These are phyloP conservation scores for Brassica nigra DNA, from an alignment of 345 rosid species.

Conservation along the genomic window DNA sequence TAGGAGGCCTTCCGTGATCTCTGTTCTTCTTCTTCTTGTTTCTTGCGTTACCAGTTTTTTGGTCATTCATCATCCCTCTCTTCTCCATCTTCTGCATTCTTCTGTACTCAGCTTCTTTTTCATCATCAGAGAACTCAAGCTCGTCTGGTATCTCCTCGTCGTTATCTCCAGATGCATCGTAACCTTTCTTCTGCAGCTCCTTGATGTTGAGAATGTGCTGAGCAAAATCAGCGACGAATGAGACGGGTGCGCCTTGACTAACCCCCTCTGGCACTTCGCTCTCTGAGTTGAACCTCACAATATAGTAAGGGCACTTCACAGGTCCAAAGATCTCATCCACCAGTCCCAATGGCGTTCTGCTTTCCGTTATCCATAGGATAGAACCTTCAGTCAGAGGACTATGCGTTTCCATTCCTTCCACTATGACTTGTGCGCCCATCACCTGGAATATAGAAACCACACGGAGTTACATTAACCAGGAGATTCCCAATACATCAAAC, in stretches of 20 bases:
- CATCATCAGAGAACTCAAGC: conserved; percentile 93
- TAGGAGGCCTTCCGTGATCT: conserved; percentile 47
- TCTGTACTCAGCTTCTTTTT: conserved; percentile 82
- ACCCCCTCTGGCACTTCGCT: conserved; percentile 72
- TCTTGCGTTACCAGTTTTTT: conserved; percentile 48
- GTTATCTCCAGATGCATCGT: conserved; percentile 93
- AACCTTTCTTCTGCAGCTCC: conserved; percentile 83
- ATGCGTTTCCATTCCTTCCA: conserved; percentile 82
- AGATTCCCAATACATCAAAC: conserved; percentile 13
- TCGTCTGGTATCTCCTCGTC: conserved; percentile 88
- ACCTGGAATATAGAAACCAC: conserved; percentile 49
- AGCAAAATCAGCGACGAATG: conserved; percentile 81
- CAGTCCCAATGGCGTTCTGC: conserved; percentile 65
- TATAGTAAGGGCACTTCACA: conserved; percentile 77
- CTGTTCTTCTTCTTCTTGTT: conserved; percentile 57
- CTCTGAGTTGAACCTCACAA: conserved; percentile 90
- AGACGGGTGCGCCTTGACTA: conserved; percentile 59
- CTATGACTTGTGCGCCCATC: conserved; percentile 71
- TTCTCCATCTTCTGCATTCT: conserved; percentile 68
- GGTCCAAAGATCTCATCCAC: conserved; percentile 98
- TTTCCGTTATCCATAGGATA: conserved; percentile 77
- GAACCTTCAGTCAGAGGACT: conserved; percentile 86
- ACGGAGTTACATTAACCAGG: conserved; percentile 2
- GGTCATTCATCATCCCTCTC: conserved; percentile 58
- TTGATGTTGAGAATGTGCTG: conserved; percentile 68